Evolutionary conservation across 139 green algal species (phyloP), one percentile per base, ranked within the genome.

Genomic region (Penium margaritaceum): DNA sequence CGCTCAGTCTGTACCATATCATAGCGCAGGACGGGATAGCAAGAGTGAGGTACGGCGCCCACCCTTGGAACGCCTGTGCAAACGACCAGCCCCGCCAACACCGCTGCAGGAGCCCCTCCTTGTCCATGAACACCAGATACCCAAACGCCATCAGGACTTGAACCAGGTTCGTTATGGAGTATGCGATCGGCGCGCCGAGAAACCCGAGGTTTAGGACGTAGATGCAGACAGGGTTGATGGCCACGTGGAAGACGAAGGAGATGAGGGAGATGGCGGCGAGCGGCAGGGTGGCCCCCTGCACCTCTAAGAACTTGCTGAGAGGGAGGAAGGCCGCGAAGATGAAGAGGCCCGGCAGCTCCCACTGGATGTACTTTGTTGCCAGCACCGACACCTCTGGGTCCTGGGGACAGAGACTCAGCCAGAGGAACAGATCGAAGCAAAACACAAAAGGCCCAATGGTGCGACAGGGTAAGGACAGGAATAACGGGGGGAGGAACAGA

Each of bases 1-100:
- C n/a, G n/a, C 19, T 60, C 12, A 60, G n/a, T 0, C 0, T 29
- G 34, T 29, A 66, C 57, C 57, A 66, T 37, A 38, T 66, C 57
- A 66, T 66, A 29, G 32, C 30, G 30, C 57, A 66, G 30, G 57
- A 37, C n/a, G 57, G 57, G 27, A 66, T 29, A 0, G 57, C 57
- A 1, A 66, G 17, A 19, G 30, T 39, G 57, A 66, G 57, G 24
- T 43, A 66, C 9, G 57, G 57, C 57, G 0, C 12, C 57, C 57
- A 66, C n/a, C 12, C 57, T 3, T 24, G 27, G 57, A 66, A 66
- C 9, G 5, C 34, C 27, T 39, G 57, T 4, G 47, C 0, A 17
- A 66, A 29, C 12, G 57, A 66, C 57, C 57, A 66, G 30, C 57
- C 57, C 6, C 30, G 57, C 57, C 57, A 66, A 29, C 57, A 66